phyloP scores from a whole-genome alignment of 176 grass and related monocot genomes.

The Rhipidocladum racemiflorum region DNA sequence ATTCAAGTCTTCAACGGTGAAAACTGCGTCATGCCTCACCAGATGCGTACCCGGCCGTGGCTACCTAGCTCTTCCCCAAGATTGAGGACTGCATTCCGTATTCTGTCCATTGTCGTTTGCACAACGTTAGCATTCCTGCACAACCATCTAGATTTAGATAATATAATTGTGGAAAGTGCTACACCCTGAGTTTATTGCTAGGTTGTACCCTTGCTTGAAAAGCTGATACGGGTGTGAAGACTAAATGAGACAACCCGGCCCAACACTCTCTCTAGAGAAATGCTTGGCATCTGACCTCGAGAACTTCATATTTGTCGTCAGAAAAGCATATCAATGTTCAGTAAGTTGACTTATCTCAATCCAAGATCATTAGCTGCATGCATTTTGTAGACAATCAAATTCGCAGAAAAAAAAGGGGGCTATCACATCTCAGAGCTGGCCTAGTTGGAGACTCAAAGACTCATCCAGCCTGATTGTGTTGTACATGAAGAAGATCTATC shows the following conservation, averaged over 20 bases:
- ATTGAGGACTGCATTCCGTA: constrained; percentile 13
- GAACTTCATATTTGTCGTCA: not conserved
- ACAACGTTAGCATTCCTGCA: constrained; percentile 31
- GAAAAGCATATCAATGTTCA: not conserved
- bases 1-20: constrained; percentile 84
- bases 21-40: constrained; percentile 72
- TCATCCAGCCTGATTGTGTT: constrained; percentile 6
- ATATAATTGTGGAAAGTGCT: constrained; percentile 3
- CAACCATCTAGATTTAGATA: constrained; percentile 23
- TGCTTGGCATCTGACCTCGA: not conserved
- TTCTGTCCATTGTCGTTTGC: constrained; percentile 25
- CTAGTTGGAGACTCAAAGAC: constrained; percentile 4
- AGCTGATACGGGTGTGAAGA: not conserved
- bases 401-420: not conserved
- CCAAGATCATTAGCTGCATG: not conserved
- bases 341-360: not conserved
- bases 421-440: not conserved
- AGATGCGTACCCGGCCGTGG: constrained; percentile 62
- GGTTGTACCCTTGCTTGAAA: constrained; percentile 3
- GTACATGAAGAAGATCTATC: not conserved
- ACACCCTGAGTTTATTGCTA: not conserved
- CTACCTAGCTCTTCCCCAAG: constrained; percentile 42
- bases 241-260: not conserved
- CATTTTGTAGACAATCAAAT: not conserved
- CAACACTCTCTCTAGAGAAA: not conserved